Evolutionary conservation across 2,329 filamentous ascomycete genomes (phyloP).

Genomic region (Pyrenophora tritici-repentis): DNA sequence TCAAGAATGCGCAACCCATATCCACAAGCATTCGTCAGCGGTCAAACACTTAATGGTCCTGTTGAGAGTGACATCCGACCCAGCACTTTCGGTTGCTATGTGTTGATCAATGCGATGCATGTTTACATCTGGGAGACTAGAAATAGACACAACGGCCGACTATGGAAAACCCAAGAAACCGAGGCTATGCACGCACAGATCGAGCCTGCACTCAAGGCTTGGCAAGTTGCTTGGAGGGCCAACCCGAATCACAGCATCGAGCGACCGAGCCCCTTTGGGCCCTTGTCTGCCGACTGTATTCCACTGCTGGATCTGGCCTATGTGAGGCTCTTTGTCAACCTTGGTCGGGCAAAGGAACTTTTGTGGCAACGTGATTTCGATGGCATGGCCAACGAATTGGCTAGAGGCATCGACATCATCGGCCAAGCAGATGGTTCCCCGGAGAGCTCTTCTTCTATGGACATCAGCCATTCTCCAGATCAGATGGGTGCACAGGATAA

Average conservation of each 20-base stretch:
- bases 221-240: conserved; percentile 89
- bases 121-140: conserved; percentile 99
- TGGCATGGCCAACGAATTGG: conserved; percentile 84
- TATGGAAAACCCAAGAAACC: conserved; percentile 90
- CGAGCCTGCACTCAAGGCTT: conserved; percentile 89
- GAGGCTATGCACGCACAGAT: conserved; percentile 96
- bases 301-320: conserved; percentile 91
- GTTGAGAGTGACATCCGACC: conserved; percentile 71
- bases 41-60: conserved; percentile 54
- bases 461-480: conserved; percentile 37
- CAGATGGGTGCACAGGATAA: conserved; percentile 33
- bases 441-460: conserved; percentile 43
- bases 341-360: conserved; percentile 88
- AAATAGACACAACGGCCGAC: conserved; percentile 82
- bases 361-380: conserved; percentile 96
- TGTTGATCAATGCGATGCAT: conserved; percentile 92
- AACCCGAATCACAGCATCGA: conserved; percentile 85
- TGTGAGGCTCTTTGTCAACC: conserved; percentile 87
- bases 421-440: conserved; percentile 72
- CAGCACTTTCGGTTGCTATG: conserved; percentile 88
- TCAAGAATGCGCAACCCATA: conserved; percentile 44
- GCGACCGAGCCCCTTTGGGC: conserved; percentile 82
- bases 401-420: conserved; percentile 74
- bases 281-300: conserved; percentile 87
- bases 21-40: conserved; percentile 57